Evolutionary conservation across 2,329 filamentous ascomycete species (phyloP).

Genomic region (Akanthomyces lecanii): DNA sequence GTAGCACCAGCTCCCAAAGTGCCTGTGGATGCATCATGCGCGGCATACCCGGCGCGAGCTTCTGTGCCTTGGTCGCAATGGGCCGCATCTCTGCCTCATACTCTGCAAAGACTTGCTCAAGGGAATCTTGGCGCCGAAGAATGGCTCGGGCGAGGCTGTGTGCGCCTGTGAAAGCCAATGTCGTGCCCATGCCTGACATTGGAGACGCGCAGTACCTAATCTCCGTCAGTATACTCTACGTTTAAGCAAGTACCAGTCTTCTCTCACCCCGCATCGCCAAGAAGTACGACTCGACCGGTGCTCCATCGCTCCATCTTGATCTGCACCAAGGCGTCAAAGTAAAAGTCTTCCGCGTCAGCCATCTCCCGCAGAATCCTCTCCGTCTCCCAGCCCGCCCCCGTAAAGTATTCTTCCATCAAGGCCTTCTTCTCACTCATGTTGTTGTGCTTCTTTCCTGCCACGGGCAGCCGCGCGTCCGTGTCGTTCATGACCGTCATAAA

Average conservation of each 20-base stretch:
- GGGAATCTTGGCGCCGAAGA: slow-evolving; percentile 21
- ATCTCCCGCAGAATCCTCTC: slow-evolving; percentile 34
- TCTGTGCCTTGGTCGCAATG: slow-evolving; percentile 37
- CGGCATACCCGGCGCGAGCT: slow-evolving; percentile 27
- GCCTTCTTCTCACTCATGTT: slow-evolving; percentile 31
- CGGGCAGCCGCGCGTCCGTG: slow-evolving; percentile 23
- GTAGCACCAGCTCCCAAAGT: slow-evolving; percentile 24
- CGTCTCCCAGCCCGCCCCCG: slow-evolving; percentile 43
- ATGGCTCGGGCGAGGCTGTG: slow-evolving; percentile 49
- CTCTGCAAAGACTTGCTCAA: slow-evolving; percentile 28
- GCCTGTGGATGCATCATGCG: slow-evolving; percentile 27
- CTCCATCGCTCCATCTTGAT: slow-evolving; percentile 34
- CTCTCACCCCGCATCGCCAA: slow-evolving; percentile 43
- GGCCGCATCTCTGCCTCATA: slow-evolving; percentile 41
- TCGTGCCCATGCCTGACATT: slow-evolving; percentile 46
- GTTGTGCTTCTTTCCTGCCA: slow-evolving; percentile 22
- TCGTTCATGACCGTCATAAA: slow-evolving; percentile 29
- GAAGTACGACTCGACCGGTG: slow-evolving; percentile 33
- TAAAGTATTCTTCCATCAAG: slow-evolving; percentile 36
- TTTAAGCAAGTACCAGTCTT: too few relatives aligned
- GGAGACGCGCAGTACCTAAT: slow-evolving; percentile 39
- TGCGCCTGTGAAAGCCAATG: slow-evolving; percentile 40
- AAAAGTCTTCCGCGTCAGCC: slow-evolving; percentile 35
- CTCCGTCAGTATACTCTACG: neutral
- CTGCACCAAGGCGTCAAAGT: slow-evolving; percentile 37